Evolutionary conservation across 1,139 yeast species (phyloP), one percentile per base, ranked within the genome.

Genomic region (Geotrichum candidum): DNA sequence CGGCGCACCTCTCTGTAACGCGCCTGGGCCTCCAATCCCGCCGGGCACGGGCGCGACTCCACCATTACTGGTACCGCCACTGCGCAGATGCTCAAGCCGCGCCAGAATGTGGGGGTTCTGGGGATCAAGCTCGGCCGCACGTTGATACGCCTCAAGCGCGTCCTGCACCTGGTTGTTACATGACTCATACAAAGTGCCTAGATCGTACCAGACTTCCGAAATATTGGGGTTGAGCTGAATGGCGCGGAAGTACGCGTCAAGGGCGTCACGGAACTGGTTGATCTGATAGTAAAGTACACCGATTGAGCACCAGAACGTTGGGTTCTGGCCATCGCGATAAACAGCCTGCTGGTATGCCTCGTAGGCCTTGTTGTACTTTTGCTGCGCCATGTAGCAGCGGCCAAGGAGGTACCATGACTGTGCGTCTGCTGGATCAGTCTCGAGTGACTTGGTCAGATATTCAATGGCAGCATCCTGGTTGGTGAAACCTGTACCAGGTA

Each of bases 341-440:
- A 94, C 99, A 6, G 99, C 99, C 74, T 92, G 98, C 77, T 94
- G 99, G 82, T 94, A 94, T 0, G 98, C 96, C 73, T 94, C 98
- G 75, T 94, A 94, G 3, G 99, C 98, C 59, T 95, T 92, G 67
- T 94, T 88, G 78, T 91, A 94, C 74, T 92, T 96, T 67, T 90
- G 92, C 70, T 95, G 84, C 56, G 96, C 87, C 98, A 94, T 92
- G 77, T 94, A 96, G 66, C 96, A 96, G 68, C 98, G 84, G 56
- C 99, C 99, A 62, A 94, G 77, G 73, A 94, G 89, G 76, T 94
- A 94, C 99, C 99, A 94, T 35, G 96, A 86, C 71, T 94, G 96
- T n/a, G 99, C 97, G 74, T 94, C 98, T 57, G 87, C 81, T 59
- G 87, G 84, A 73, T 94, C 97, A 51, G 92, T 86, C 71, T 94